Evolutionary conservation across 306 rosid genomes (phyloP).

Genomic region (Cucurbita maxima): DNA sequence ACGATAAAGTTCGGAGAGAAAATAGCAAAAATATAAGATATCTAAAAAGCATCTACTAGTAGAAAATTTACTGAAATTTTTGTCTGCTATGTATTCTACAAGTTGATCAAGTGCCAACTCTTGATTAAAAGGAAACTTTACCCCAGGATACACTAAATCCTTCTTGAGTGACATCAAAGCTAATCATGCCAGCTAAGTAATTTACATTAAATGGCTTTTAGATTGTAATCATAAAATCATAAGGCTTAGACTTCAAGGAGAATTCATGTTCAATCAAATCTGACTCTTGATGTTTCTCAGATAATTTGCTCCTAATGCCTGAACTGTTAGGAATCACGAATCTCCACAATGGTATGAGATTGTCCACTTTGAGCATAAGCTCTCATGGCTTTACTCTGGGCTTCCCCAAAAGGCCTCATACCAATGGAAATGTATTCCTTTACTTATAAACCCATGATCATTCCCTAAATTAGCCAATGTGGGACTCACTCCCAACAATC

Average conservation of each 20-base stretch:
- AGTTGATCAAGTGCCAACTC: background rate
- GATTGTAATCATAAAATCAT: background rate
- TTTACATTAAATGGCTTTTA: background rate
- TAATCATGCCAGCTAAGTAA: background rate
- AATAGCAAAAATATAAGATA: constrained; percentile 10
- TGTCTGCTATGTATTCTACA: background rate
- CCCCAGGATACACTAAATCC: background rate
- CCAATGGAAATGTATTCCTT: too few species aligned
- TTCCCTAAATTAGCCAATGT: too few species aligned
- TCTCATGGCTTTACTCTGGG: too few species aligned
- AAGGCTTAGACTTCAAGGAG: background rate
- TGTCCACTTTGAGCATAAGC: too few species aligned
- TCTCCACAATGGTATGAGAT: too few species aligned
- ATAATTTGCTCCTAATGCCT: background rate
- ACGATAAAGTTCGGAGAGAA: constrained; percentile 2
- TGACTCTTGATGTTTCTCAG: background rate
- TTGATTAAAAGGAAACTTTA: background rate
- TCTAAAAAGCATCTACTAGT: background rate
- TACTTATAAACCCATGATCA: too few species aligned
- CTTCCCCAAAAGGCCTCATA: too few species aligned
- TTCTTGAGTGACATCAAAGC: background rate
- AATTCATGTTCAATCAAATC: background rate
- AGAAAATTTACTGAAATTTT: background rate
- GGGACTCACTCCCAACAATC: too few species aligned
- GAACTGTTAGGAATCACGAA: too few species aligned